Evolutionary conservation across 108 stramenopile genomes (phyloP).

Genomic region (Skeletonema menzelii): DNA sequence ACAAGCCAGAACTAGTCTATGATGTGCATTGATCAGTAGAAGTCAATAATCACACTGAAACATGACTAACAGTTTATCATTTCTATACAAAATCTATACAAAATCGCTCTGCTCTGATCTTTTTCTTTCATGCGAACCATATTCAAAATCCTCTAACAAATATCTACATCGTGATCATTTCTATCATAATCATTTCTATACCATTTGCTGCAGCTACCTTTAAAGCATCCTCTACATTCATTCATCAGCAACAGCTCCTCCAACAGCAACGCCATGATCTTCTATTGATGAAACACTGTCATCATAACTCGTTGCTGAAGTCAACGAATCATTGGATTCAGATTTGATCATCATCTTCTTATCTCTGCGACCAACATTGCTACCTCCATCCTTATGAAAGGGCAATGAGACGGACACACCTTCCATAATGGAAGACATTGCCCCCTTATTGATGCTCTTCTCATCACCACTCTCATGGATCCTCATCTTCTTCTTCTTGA

Average conservation of each 20-base stretch:
- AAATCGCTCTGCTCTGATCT: too few relatives aligned
- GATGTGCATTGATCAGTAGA: too few relatives aligned
- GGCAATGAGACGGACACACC: background rate
- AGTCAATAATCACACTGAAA: too few relatives aligned
- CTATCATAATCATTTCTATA: too few relatives aligned
- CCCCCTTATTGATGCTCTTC: background rate
- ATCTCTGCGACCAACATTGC: background rate
- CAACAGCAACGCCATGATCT: background rate
- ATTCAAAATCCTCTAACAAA: too few relatives aligned
- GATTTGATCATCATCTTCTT: slow-evolving; percentile 2
- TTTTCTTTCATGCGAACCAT: too few relatives aligned
- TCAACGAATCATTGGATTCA: background rate
- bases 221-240: background rate
- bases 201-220: too few relatives aligned
- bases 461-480: background rate
- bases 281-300: slow-evolving; percentile 1
- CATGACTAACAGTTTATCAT: too few relatives aligned
- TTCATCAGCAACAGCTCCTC: background rate
- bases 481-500: background rate
- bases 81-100: too few relatives aligned
- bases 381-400: background rate
- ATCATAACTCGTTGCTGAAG: slow-evolving; percentile 1
- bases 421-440: background rate
- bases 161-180: too few relatives aligned
- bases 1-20: too few relatives aligned